phyloP scores from a whole-genome alignment of 768 basidiomycete species.

The Hericium alpestre region DNA sequence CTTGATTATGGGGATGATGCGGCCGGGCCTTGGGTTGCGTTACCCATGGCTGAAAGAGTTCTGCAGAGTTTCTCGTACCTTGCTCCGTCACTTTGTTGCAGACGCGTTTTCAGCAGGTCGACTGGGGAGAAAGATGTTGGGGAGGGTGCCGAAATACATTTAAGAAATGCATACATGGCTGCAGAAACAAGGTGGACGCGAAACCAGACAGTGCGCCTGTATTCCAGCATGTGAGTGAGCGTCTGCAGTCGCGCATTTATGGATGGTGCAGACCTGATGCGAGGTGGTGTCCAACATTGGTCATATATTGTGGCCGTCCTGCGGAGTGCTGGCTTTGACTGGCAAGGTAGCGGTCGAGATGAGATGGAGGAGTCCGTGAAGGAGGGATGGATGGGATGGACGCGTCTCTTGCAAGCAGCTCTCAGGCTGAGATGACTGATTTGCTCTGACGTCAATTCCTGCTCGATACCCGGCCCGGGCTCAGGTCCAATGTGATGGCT shows the following conservation, averaged over 20 bases:
- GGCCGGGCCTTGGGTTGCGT: neutral
- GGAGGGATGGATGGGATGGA: neutral
- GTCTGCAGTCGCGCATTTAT: neutral
- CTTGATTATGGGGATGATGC: constrained; percentile 38
- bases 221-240: neutral
- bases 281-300: constrained; percentile 58
- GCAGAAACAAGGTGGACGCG: constrained; percentile 61
- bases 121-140: constrained; percentile 31
- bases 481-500: too few relatives aligned
- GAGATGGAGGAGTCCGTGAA: neutral
- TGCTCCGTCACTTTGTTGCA: constrained; percentile 69
- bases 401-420: neutral
- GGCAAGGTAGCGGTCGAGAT: neutral
- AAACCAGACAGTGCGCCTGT: constrained; percentile 73
- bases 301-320: constrained; percentile 30
- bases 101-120: constrained; percentile 84
- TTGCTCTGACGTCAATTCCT: neutral
- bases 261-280: constrained; percentile 39
- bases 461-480: neutral
- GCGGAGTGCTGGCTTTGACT: neutral
- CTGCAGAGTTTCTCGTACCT: neutral
- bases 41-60: neutral
- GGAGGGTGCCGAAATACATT: neutral
- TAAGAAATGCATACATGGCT: constrained; percentile 48
- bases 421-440: neutral